Evolutionary conservation across 495 filamentous ascomycete species (phyloP), one percentile per base, ranked within the genome.

Genomic region (Xylaria intraflava): DNA sequence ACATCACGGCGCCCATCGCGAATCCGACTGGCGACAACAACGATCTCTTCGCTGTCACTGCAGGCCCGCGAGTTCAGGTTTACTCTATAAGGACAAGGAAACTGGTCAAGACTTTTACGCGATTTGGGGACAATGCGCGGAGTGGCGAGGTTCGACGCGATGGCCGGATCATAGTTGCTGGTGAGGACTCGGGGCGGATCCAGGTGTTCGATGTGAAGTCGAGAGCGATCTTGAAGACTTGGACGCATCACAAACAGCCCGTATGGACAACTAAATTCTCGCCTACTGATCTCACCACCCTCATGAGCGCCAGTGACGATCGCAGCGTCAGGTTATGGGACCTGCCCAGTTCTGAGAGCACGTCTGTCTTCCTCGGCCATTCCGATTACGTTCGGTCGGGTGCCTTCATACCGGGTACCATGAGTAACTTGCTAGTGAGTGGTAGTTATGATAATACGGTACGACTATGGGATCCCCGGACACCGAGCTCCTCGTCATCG

Each of bases 381-480:
- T 76, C 79, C 35, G 93, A 99, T 66, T 99, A 99, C 66, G 91
- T 96, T 19, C 82, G 93, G 23, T 82, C 78, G 57, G 92, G 87
- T 40, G 78, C 78, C 26, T 99, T 92, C 69, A 86, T 99, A 78
- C 88, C 89, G 0, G 87, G 85, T 14, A 83, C 83, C 6, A 79
- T 83, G 69, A 82, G 82, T 49, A 84, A 85, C 43, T 68, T 94
- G 51, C 62, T 97, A 3, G 83, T 95, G 0, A 88, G 88, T 11
- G 93, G 93, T 42, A 87, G 84, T 69, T 99, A 99, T 72, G 93
- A 99, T 68, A 84, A 86, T 39, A 95, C 91, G 1, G 94, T 96
- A 40, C 83, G 87, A 29, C 64, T 99, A 1, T 99, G 93, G 93
- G 93, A 99, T 75, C 83, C 90, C 1, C 75, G 94, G 58, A 78